phyloP scores from a whole-genome alignment of 176 grass and related monocot genomes.

The Triticum timopheevii region DNA sequence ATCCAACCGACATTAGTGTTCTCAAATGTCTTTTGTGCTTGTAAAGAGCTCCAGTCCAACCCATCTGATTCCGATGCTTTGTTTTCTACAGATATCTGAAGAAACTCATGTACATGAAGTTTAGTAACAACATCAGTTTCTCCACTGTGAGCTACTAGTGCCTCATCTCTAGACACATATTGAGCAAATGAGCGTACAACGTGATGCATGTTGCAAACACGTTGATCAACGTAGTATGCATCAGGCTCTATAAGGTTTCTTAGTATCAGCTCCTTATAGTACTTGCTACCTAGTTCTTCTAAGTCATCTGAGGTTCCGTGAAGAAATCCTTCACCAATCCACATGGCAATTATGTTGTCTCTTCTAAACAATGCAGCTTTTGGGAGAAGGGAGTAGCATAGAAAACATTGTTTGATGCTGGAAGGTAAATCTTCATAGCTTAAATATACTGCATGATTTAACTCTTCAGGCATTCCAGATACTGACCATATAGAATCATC shows the following conservation, averaged over 20 bases:
- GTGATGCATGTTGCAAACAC: conserved; percentile 22
- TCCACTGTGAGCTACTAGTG: neutral
- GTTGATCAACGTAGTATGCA: fast-evolving
- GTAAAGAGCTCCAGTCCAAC: neutral
- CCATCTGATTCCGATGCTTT: neutral
- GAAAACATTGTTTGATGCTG: conserved; percentile 41
- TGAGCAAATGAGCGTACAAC: conserved; percentile 39
- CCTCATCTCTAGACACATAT: conserved; percentile 9
- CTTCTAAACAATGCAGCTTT: neutral
- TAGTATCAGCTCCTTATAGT: conserved; percentile 25
- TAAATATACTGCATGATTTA: conserved; percentile 22
- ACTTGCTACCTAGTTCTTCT: neutral
- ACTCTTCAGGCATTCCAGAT: neutral
- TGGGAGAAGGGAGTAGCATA: conserved; percentile 35
- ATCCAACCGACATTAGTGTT: conserved; percentile 5
- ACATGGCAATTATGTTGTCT: neutral
- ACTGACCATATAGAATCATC: conserved; percentile 19
- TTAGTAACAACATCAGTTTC: neutral
- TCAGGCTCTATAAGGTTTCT: conserved; percentile 44
- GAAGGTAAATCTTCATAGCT: conserved; percentile 21
- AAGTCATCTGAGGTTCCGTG: neutral
- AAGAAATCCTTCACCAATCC: conserved; percentile 34
- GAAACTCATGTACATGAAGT: neutral
- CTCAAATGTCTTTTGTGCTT: conserved; percentile 1
- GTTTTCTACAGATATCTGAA: neutral